Evolutionary conservation across 257 asterid genomes (phyloP).

Genomic region (Coffea eugenioides): DNA sequence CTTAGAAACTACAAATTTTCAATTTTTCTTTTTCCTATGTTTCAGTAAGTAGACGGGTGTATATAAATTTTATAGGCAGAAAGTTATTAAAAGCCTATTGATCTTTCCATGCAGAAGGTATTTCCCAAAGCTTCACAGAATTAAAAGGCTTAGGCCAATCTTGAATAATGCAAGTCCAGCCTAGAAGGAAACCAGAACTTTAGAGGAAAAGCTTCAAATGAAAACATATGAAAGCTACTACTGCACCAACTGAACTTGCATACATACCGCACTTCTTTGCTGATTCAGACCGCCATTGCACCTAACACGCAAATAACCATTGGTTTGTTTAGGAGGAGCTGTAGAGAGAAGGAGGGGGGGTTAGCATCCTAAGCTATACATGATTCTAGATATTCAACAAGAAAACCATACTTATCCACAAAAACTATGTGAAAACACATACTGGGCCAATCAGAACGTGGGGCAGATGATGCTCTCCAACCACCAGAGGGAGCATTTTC

Average conservation of each 20-base stretch:
- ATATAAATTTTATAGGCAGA: too few species aligned
- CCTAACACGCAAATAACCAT: conserved; percentile 94
- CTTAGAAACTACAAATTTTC: too few species aligned
- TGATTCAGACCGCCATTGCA: conserved; percentile 99
- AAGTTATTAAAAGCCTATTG: too few species aligned
- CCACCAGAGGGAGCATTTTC: conserved; percentile 73
- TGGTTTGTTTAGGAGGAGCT: conserved; percentile 81
- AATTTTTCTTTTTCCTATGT: background rate
- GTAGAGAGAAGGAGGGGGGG: conserved; percentile 24
- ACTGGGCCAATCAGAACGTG: conserved; percentile 95
- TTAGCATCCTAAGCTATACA: background rate
- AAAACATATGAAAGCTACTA: background rate
- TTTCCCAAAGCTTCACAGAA: background rate
- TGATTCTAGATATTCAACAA: background rate
- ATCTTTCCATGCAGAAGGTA: background rate
- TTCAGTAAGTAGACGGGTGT: too few species aligned
- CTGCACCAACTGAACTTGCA: background rate
- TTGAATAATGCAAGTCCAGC: background rate
- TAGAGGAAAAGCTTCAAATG: background rate
- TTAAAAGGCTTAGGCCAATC: background rate
- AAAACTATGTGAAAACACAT: conserved; percentile 28
- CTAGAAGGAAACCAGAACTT: background rate
- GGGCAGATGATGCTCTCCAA: conserved; percentile 98
- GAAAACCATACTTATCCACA: conserved; percentile 1
- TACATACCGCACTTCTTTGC: conserved; percentile 88